phyloP scores from a whole-genome alignment of 1,284 basidiomycete genomes.

The Apiotrichum porosum region DNA sequence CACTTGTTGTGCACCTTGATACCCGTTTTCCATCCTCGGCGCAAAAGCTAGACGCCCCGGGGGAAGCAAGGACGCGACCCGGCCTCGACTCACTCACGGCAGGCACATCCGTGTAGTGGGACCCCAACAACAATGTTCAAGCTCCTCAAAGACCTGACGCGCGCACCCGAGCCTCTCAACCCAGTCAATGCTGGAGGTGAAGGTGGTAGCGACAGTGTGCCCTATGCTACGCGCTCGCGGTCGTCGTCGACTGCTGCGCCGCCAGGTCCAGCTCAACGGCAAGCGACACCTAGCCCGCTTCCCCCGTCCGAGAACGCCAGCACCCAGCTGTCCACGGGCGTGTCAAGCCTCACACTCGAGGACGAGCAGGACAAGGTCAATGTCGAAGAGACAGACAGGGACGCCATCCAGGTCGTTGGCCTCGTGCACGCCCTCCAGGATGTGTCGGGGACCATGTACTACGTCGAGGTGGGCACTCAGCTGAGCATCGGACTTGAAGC shows the following conservation, averaged over 20 bases:
- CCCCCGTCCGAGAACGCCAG: not conserved
- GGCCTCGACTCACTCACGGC: too few relatives aligned
- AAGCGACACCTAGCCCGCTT: too few relatives aligned
- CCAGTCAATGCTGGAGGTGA: not conserved
- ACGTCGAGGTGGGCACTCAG: constrained; percentile 31
- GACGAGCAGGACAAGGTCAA: constrained; percentile 18
- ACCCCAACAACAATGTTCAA: constrained; percentile 44
- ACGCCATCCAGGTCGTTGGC: constrained; percentile 27
- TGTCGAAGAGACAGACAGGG: constrained; percentile 29
- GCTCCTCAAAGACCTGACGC: constrained; percentile 44
- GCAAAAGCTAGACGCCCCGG: too few relatives aligned
- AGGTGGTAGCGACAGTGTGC: too few relatives aligned
- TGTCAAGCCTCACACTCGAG: not conserved
- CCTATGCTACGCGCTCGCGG: not conserved
- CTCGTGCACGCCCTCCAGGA: constrained; percentile 24
- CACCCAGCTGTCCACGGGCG: not conserved
- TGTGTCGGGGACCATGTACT: constrained; percentile 27
- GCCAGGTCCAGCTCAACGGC: too few relatives aligned
- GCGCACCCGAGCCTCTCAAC: constrained; percentile 33
- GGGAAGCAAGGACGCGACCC: too few relatives aligned
- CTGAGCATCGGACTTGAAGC: not conserved
- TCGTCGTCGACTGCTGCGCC: not conserved
- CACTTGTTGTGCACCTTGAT: too few relatives aligned
- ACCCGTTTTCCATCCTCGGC: too few relatives aligned
- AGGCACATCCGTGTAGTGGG: too few relatives aligned